Evolutionary conservation across 345 rosid species (phyloP).

Genomic region (Erysimum cheiranthoides): DNA sequence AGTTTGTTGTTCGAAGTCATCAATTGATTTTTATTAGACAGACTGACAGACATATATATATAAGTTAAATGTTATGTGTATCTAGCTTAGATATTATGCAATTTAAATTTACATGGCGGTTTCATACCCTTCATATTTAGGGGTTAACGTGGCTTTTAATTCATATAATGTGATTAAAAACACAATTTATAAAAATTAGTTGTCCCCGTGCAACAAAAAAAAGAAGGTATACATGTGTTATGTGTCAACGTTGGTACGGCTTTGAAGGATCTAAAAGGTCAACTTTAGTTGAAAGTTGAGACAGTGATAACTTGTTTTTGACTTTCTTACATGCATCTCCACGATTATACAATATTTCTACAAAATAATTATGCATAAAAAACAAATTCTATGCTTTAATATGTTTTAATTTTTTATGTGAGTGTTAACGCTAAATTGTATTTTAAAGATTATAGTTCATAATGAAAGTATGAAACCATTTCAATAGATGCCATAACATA

Average conservation of each 20-base stretch:
- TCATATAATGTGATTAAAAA: constrained; percentile 28
- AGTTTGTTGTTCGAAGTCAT: background rate
- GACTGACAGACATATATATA: no score
- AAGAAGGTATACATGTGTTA: constrained; percentile 38
- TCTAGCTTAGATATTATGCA: background rate
- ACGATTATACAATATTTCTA: background rate
- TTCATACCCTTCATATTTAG: constrained; percentile 20
- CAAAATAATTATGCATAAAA: background rate
- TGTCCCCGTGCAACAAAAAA: constrained; percentile 38
- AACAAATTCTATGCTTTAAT: background rate
- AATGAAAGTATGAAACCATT: background rate
- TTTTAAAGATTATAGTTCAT: background rate
- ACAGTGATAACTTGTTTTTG: constrained; percentile 14
- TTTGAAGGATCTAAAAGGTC: constrained; percentile 34
- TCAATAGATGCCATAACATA: background rate
- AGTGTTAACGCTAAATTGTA: background rate
- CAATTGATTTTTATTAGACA: background rate
- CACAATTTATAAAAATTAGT: constrained; percentile 20
- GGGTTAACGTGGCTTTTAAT: constrained; percentile 34
- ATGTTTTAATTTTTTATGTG: background rate
- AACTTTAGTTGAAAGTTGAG: constrained; percentile 42
- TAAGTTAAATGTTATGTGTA: background rate
- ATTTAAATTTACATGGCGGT: constrained; percentile 3
- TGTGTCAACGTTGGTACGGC: constrained; percentile 43
- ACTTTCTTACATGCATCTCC: constrained; percentile 10